Conservation (phyloP, 192 early-diverging fungal genomes). For the Radiomyces spectabilis region DNA sequence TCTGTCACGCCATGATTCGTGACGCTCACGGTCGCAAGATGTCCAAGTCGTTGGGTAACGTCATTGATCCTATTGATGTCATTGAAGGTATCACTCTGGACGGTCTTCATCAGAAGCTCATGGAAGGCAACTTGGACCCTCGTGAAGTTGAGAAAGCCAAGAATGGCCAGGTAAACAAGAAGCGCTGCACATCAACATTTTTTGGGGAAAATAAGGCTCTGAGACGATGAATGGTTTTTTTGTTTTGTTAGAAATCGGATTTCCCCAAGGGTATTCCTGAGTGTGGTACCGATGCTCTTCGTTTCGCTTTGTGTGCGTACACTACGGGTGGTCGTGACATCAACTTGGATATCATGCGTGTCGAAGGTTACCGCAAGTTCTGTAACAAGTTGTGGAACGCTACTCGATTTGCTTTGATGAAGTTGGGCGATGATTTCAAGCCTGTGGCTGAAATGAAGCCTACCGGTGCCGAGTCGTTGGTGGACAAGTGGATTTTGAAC, state of each 20-base stretch:
- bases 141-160: conserved; percentile 85
- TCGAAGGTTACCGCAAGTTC: conserved; percentile 99
- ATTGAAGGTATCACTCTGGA: conserved; percentile 87
- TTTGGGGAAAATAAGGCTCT: no score
- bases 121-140: conserved; percentile 82
- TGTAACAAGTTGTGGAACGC: conserved; percentile 99
- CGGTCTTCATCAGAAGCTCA: conserved; percentile 69
- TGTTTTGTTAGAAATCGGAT: conserved; percentile 47
- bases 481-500: conserved; percentile 90
- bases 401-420: conserved; percentile 90
- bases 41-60: conserved; percentile 94
- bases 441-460: conserved; percentile 43
- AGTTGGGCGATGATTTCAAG: conserved; percentile 85
- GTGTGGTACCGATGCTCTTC: conserved; percentile 94
- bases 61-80: conserved; percentile 95
- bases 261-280: conserved; percentile 97
- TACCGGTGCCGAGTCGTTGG: conserved; percentile 79
- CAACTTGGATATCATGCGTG: conserved; percentile 89
- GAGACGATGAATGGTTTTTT: no score
- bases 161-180: conserved; percentile 55
- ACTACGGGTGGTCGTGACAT: conserved; percentile 77
- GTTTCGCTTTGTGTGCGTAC: conserved; percentile 76
- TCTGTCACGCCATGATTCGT: conserved; percentile 97
- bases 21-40: conserved; percentile 99
- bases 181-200: no score